Conservation (phyloP, 2,329 filamentous ascomycete species). For the Colletotrichum phormii region DNA sequence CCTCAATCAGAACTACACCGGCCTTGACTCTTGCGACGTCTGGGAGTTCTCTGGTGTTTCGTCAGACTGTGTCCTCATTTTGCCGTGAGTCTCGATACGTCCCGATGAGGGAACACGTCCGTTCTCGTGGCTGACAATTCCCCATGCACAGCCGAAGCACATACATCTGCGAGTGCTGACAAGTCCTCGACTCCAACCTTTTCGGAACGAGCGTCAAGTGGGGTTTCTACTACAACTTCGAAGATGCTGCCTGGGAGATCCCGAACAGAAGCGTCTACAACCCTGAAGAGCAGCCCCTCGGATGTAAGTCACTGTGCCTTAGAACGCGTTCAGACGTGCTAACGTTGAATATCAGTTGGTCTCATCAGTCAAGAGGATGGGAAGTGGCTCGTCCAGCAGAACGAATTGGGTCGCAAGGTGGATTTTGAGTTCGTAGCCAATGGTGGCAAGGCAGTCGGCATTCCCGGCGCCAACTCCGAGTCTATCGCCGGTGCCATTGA, state of each 20-base stretch:
- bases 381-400: slow-evolving; percentile 16
- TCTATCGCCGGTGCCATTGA: slow-evolving; percentile 43
- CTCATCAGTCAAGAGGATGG: slow-evolving; percentile 17
- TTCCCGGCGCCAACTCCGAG: not conserved
- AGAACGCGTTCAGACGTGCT: no score
- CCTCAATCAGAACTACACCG: no score
- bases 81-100: not conserved
- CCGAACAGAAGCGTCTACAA: slow-evolving; percentile 18
- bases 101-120: no score
- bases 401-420: not conserved
- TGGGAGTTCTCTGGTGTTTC: not conserved
- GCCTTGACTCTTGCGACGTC: no score
- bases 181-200: slow-evolving; percentile 15
- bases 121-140: no score
- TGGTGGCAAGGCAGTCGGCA: not conserved
- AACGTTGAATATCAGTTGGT: not conserved
- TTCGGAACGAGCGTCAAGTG: slow-evolving; percentile 18
- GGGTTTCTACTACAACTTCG: slow-evolving; percentile 26
- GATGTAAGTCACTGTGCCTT: not conserved
- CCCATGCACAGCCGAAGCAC: no score
- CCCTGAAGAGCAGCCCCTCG: slow-evolving; percentile 7
- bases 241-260: slow-evolving; percentile 2
- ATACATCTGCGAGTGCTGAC: slow-evolving; percentile 1
- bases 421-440: slow-evolving; percentile 1
- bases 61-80: not conserved